Evolutionary conservation across 2,329 filamentous ascomycete species (phyloP), one percentile per base, ranked within the genome.

Genomic region (Calonectria naviculata): DNA sequence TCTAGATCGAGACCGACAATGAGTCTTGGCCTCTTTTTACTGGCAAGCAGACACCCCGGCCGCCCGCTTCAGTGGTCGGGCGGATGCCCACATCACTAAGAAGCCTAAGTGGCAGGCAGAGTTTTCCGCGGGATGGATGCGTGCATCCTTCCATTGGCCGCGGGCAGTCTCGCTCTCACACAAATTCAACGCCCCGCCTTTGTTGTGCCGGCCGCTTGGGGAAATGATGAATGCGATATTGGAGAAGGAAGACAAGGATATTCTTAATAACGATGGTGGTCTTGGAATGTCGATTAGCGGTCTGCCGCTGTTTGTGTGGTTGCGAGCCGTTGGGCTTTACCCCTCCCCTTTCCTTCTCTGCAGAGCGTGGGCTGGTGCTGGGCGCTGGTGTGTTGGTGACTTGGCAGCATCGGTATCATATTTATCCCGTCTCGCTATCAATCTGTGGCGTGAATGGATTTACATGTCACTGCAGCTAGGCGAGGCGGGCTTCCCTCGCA

Each of bases 41-140:
- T 56, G 31, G n/a, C n/a, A 34, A 56, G n/a, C 12, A 56, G 12
- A 24, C 21, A 38, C 21, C 52, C 31, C 15, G 52, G 31, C 5
- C 52, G 52, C n/a, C 52, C 31, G 21, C 52, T 56, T 19, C 34
- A 58, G 34, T 58, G 52, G 42, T 21, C 24, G 44, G 24, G 42
- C 42, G 34, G 42, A 24, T 47, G 61, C 31, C 44, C 61, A 41
- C 61, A 28, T 60, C 41, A 28, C 63, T 31, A 44, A 41, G 29
- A 31, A 65, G 41, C 28, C 31, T 29, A 58, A 58, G 31, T 58
- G 52, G 52, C 52, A 52, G 46, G 46, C 46, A 58, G 52, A 58
- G 52, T 58, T 58, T 58, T 38, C 52, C 52, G 52, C 52, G 52
- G 52, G 52, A 58, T 58, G 52, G 52, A 58, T 58, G 47, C 38